Conservation (phyloP, 2,329 filamentous ascomycete species). For the Rhinocladiella mackenziei region DNA sequence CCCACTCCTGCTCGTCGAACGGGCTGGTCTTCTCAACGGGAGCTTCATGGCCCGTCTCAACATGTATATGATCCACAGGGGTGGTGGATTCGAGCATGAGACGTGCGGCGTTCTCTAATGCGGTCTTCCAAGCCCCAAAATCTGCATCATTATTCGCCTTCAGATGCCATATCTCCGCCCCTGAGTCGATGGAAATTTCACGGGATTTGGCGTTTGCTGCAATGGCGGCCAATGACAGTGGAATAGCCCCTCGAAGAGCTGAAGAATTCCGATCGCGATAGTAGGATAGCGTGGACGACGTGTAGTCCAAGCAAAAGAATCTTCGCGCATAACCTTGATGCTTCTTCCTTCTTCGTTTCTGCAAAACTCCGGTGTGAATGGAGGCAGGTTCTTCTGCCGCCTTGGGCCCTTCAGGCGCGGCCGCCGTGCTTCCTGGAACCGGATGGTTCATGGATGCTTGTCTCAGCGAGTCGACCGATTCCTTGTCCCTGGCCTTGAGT, state of each 20-base stretch:
- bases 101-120: slow-evolving; percentile 76
- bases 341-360: slow-evolving; percentile 88
- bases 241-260: slow-evolving; percentile 85
- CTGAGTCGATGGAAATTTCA: slow-evolving; percentile 95
- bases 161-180: slow-evolving; percentile 94
- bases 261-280: slow-evolving; percentile 94
- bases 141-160: slow-evolving; percentile 77
- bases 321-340: slow-evolving; percentile 88
- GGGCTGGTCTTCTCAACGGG: slow-evolving; percentile 33
- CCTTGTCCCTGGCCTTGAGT: slow-evolving; percentile 40
- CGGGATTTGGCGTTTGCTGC: slow-evolving; percentile 81
- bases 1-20: slow-evolving; percentile 78
- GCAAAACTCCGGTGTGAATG: slow-evolving; percentile 77
- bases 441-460: slow-evolving; percentile 31
- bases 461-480: slow-evolving; percentile 51
- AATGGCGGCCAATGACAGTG: slow-evolving; percentile 83
- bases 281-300: slow-evolving; percentile 90
- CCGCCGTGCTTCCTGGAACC: slow-evolving; percentile 9
- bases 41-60: slow-evolving; percentile 31
- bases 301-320: slow-evolving; percentile 95
- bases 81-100: slow-evolving; percentile 34
- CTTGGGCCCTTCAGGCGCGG: slow-evolving; percentile 9
- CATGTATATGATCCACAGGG: slow-evolving; percentile 32
- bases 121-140: slow-evolving; percentile 81
- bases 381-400: slow-evolving; percentile 36